Base-by-base conservation (phyloP, 352 stramenopile genomes). In the Pythium coloratum region DNA sequence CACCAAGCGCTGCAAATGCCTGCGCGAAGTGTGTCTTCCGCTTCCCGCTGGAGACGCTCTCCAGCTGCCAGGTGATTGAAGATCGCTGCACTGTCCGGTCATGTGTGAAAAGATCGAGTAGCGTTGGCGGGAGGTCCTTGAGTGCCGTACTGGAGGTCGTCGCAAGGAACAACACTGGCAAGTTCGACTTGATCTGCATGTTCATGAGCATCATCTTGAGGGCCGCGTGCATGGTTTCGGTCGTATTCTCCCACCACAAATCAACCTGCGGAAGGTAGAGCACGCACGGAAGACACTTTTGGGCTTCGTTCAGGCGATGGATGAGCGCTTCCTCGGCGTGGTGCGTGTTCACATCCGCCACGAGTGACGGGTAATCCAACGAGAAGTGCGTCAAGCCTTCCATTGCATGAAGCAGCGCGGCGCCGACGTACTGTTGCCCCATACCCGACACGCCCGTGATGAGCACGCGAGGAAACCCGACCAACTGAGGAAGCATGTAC, bases 201-300 rank as follows among this genome's bases (percentile, higher is more conserved):
- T 81, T 79, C 71, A 81, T 81, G 30, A 96, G 67, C 82, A 94
- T 86, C 81, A 95, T 90, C 73, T 91, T 89, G 26, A 95, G 71
- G 0, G 82, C 76, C 42, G 82, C 50, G 54, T 93, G 84, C 80
- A 93, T 90, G 2, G 84, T 85, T 30, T 90, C 81, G 20, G 55
- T 82, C 36, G 82, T 89, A 47, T 92, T 84, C 24, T 78, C 76
- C 84, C 81, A 94, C 82, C 82, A 93, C 42, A 91, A 44, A 59
- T 96, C 83, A 10, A 83, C 70, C 51, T 95, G 80, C 20, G 89
- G 89, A 1, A 95, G 70, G 51, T 82, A 94, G 2, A 97, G 67
- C 9, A 97, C 80, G 46, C 87, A 95, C 13, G 88, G 89, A 5
- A 91, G 65, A 53, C 83, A 88, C 53, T 86, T 90, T 34, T 90